phyloP scores from a whole-genome alignment of 2,329 filamentous ascomycete species.

The Epichloe gansuensis region DNA sequence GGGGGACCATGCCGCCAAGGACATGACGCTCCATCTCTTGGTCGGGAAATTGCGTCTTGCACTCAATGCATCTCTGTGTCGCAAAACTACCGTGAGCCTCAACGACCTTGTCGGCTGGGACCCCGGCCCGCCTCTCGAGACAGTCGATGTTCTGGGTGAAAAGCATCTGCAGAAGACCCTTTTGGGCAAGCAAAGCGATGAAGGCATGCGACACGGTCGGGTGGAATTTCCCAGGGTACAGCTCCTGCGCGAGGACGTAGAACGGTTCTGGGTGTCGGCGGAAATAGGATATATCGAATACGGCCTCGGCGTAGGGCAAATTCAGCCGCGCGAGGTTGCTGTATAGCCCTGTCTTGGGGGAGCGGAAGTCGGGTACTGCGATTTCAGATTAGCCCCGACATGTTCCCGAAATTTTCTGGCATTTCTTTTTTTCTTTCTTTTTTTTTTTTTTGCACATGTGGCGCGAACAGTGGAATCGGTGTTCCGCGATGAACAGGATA shows the following conservation, averaged over 20 bases:
- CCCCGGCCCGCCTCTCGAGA: slow-evolving; percentile 74
- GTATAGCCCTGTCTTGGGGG: slow-evolving; percentile 85
- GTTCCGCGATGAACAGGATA: too few relatives aligned
- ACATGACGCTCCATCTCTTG: slow-evolving; percentile 63
- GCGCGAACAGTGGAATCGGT: too few relatives aligned
- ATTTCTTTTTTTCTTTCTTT: too few relatives aligned
- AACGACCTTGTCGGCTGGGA: slow-evolving; percentile 68
- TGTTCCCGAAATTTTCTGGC: too few relatives aligned
- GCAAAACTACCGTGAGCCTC: slow-evolving; percentile 96
- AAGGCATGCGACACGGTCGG: slow-evolving; percentile 89
- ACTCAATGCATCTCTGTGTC: slow-evolving; percentile 82
- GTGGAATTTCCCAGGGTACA: slow-evolving; percentile 80
- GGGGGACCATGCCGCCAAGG: slow-evolving; percentile 52
- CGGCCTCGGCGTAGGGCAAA: slow-evolving; percentile 78
- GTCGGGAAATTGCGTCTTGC: slow-evolving; percentile 57
- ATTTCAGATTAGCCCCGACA: neutral
- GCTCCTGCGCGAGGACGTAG: slow-evolving; percentile 80
- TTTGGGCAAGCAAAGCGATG: slow-evolving; percentile 66
- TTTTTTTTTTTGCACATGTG: too few relatives aligned
- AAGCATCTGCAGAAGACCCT: slow-evolving; percentile 66
- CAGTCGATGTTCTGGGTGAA: slow-evolving; percentile 99
- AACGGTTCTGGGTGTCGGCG: slow-evolving; percentile 73
- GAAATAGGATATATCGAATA: slow-evolving; percentile 91
- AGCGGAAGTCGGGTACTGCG: slow-evolving; percentile 82
- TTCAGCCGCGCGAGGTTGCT: slow-evolving; percentile 78